Evolutionary conservation across 768 basidiomycete genomes (phyloP), one percentile per base, ranked within the genome.

Genomic region (Psilocybe cubensis): DNA sequence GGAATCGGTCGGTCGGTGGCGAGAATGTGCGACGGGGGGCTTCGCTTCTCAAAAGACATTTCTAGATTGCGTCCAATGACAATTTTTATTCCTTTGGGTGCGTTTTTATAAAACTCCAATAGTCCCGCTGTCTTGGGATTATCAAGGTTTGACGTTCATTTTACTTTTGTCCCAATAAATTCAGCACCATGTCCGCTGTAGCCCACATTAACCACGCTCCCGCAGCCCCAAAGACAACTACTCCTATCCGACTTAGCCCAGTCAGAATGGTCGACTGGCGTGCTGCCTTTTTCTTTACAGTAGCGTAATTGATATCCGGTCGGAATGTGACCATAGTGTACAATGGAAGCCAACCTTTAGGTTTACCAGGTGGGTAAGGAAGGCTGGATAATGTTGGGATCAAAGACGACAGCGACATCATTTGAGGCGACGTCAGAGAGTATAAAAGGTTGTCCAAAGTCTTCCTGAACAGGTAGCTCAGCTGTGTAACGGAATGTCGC

Each of bases 271-370:
- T 71, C n/a, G 81, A 76, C 75, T 99, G 96, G 68, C 79, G 75
- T 58, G 73, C 78, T 55, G 89, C 89, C 72, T 86, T 87, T 68
- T 77, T 80, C 69, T 84, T 83, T 20, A 89, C 96, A 48, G 85
- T 86, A 54, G 87, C 86, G 69, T 99, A 99, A 70, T 88, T 89
- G 66, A 99, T 85, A 73, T 98, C 96, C 49, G 94, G 93, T 40
- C 96, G 84, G 77, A 99, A 99, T 42, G 96, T 98, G 63, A 97
- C 89, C 96, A 98, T 97, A 29, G 93, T 93, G 73, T 99, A 99
- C 48, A 96, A 80, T 56, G 94, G 91, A 50, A 95, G 82, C 96
- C 96, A 98, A 33, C 92, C 94, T 61, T 71, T 69, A 42, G 88
- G 88, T 58, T 78, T 73, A 58, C 70, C 70, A 57, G 86, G 70